Percentiles rank a stretch among this genome's conserved stretches.
Evolutionary conservation across 148 eudicot genomes (phyloP).

Genomic region (Amaranthus palmeri): DNA sequence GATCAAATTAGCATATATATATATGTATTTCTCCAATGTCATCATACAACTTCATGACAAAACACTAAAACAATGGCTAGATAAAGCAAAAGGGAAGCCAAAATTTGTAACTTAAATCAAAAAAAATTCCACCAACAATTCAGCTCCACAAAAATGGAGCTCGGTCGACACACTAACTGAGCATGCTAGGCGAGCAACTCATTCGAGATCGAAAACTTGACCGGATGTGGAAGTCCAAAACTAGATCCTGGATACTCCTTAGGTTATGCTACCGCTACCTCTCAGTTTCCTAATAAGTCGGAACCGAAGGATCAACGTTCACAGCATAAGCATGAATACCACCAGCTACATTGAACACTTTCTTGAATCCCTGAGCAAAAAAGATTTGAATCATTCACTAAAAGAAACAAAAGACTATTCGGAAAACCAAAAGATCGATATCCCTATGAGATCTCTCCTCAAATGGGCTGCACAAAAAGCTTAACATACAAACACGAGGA

Average conservation of each 20-base stretch:
- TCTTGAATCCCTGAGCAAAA: conserved; percentile 68
- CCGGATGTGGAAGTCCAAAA: background rate
- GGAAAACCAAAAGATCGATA: background rate
- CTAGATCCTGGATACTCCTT: conserved; percentile 13
- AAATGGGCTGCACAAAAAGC: background rate
- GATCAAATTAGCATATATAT: background rate
- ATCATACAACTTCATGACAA: background rate
- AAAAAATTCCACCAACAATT: background rate
- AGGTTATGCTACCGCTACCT: conserved; percentile 7
- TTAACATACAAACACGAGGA: background rate
- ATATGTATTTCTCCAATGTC: background rate
- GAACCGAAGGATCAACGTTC: conserved; percentile 76
- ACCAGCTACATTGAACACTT: conserved; percentile 72
- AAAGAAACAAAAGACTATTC: background rate
- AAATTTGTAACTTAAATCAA: background rate
- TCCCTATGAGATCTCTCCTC: background rate
- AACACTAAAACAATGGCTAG: background rate
- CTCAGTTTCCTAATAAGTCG: conserved; percentile 55
- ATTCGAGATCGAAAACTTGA: background rate
- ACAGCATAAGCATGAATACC: conserved; percentile 91
- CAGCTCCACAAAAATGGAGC: background rate
- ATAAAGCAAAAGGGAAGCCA: background rate
- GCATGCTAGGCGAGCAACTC: background rate
- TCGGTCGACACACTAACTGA: background rate
- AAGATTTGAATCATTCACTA: conserved; percentile 5